phyloP scores from a whole-genome alignment of 345 rosid genomes.

The Clausena lansium region DNA sequence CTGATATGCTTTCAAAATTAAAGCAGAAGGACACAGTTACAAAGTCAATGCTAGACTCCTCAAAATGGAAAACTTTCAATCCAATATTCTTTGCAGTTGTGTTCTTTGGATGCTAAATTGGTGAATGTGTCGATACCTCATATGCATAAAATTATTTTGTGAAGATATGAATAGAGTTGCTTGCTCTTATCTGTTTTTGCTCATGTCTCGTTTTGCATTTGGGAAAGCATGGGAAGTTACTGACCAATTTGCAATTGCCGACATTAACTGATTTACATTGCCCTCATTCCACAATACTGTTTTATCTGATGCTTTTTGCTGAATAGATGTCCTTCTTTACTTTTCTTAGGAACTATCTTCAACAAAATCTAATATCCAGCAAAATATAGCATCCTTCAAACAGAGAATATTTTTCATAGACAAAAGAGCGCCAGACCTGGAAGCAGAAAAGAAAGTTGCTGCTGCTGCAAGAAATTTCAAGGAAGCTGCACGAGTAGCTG shows the following conservation, averaged over 20 bases:
- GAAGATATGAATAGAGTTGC: not conserved
- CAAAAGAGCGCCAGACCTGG: constrained; percentile 81
- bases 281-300: not conserved
- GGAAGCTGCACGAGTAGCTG: constrained; percentile 90
- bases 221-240: not conserved
- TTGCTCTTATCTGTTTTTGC: not conserved
- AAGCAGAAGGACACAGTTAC: not conserved
- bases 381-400: constrained; percentile 61
- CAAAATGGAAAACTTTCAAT: not conserved
- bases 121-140: not conserved
- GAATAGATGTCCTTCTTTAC: constrained; percentile 2
- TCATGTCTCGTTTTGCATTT: not conserved
- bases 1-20: not conserved
- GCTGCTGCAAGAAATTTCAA: constrained; percentile 85
- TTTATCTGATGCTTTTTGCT: constrained; percentile 10
- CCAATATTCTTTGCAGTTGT: not conserved
- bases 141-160: not conserved
- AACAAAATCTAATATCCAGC: constrained; percentile 77
- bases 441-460: constrained; percentile 87
- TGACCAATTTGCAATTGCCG: not conserved
- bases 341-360: constrained; percentile 67
- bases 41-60: not conserved
- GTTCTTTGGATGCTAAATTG: not conserved
- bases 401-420: constrained; percentile 71
- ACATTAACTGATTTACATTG: not conserved